A percentile compares a stretch with the other conserved stretches of the same genome.
phyloP scores from a whole-genome alignment of 805 yeast species.

The Candida corydali region DNA sequence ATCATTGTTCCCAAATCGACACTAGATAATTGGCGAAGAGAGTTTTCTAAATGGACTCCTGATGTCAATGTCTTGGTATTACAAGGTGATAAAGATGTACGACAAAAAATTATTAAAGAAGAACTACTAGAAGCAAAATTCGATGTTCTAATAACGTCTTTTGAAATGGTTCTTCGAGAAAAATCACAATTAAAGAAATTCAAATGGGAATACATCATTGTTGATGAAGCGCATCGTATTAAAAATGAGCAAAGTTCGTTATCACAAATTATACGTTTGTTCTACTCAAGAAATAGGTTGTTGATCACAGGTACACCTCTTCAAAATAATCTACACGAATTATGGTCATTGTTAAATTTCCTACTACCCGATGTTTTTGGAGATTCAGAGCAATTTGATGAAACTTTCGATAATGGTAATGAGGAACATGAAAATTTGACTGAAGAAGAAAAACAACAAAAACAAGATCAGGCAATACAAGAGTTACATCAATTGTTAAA shows the following conservation, averaged over 20 bases:
- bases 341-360: conserved; percentile 93
- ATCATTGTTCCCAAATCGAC: conserved; percentile 95
- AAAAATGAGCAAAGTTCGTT: conserved; percentile 90
- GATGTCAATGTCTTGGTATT: conserved; percentile 81
- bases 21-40: conserved; percentile 93
- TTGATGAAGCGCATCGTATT: conserved; percentile 96
- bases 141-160: conserved; percentile 87
- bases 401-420: conserved; percentile 74
- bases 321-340: conserved; percentile 90
- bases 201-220: conserved; percentile 89
- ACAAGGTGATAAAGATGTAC: conserved; percentile 85
- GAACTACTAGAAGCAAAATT: conserved; percentile 68
- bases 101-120: conserved; percentile 57
- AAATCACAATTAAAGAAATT: conserved; percentile 74
- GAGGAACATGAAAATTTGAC: conserved; percentile 20
- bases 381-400: conserved; percentile 84
- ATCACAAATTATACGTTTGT: conserved; percentile 87
- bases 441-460: conserved; percentile 27
- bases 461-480: conserved; percentile 77
- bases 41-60: conserved; percentile 93
- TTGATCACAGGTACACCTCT: conserved; percentile 94
- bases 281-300: conserved; percentile 79
- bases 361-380: conserved; percentile 92
- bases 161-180: conserved; percentile 90
- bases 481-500: conserved; percentile 84